Conservation (phyloP, 1,284 basidiomycete genomes). For the Leccinum variabile region DNA sequence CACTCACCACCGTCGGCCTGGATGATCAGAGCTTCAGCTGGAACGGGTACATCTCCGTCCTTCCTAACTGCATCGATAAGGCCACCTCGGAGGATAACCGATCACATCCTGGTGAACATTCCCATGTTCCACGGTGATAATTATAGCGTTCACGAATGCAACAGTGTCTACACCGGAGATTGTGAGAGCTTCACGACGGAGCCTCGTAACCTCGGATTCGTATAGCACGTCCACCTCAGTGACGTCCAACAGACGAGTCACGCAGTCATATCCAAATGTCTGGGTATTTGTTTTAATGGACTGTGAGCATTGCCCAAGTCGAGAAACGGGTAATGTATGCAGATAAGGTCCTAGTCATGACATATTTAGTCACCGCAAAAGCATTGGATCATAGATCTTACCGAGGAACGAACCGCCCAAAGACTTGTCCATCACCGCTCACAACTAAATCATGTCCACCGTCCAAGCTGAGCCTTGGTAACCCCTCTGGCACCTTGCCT, state of each 20-base stretch:
- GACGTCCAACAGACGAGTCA: conserved; percentile 50
- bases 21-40: conserved; percentile 49
- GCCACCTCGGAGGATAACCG: conserved; percentile 51
- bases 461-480: conserved; percentile 63
- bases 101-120: conserved; percentile 45
- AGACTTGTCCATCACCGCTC: conserved; percentile 57
- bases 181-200: conserved; percentile 50
- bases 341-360: conserved; percentile 56
- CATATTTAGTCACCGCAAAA: conserved; percentile 5
- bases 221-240: conserved; percentile 60
- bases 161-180: conserved; percentile 45
- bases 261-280: conserved; percentile 61
- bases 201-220: conserved; percentile 56
- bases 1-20: conserved; percentile 60
- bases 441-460: conserved; percentile 69
- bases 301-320: conserved; percentile 47
- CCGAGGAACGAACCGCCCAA: conserved; percentile 77
- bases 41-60: conserved; percentile 37
- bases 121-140: conserved; percentile 59
- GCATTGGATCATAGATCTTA: conserved; percentile 30
- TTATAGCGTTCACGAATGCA: conserved; percentile 62
- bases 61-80: conserved; percentile 53
- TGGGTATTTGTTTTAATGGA: conserved; percentile 47
- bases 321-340: conserved; percentile 57
- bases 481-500: conserved; percentile 57